A percentile compares a stretch with the other conserved stretches of the same genome.
These are phyloP conservation scores for Chrysanthemum lavandulifolium DNA, from an alignment of 129 eudicot species.

Conservation along the genomic window DNA sequence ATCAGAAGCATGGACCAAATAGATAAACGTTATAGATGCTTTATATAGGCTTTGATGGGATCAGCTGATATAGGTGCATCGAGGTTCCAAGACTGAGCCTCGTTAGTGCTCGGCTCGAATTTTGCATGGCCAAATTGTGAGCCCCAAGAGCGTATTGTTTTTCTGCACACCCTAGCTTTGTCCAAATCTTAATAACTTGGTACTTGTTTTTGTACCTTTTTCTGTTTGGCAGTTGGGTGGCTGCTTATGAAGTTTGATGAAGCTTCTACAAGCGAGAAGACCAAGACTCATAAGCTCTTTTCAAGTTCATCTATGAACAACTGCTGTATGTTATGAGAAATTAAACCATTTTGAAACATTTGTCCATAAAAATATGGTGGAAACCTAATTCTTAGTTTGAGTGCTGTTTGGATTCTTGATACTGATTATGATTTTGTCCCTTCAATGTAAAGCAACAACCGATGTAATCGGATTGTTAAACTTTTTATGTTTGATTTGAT, in stretches of 20 bases:
- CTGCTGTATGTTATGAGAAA: constrained; percentile 18
- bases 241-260: constrained; percentile 43
- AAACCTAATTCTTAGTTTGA: constrained; percentile 18
- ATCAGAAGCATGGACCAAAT: no score
- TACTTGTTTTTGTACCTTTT: constrained; percentile 13
- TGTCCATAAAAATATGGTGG: constrained; percentile 40
- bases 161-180: background rate
- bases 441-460: no score
- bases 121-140: background rate
- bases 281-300: background rate
- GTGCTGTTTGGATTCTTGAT: background rate
- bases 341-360: constrained; percentile 21
- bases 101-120: background rate
- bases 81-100: background rate
- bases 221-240: constrained; percentile 70
- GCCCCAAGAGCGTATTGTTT: background rate
- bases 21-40: no score
- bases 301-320: constrained; percentile 8
- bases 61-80: no score
- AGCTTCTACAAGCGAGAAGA: constrained; percentile 18
- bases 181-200: background rate
- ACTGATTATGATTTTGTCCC: background rate
- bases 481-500: no score
- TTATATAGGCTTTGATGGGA: no score
- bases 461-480: no score